phyloP scores from a whole-genome alignment of 306 rosid genomes.

The Lathyrus tuberosus region DNA sequence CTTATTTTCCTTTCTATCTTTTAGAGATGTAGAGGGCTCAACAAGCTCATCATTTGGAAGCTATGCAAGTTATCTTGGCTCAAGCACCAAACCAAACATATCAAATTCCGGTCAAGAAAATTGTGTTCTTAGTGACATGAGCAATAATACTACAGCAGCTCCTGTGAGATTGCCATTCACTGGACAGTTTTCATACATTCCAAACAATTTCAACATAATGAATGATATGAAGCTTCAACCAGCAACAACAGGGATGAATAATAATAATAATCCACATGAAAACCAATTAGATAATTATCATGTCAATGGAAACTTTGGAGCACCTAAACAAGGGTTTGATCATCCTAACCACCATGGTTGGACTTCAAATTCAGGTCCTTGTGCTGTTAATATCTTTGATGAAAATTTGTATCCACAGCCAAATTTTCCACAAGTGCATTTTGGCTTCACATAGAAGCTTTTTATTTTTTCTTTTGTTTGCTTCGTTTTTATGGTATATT shows the following conservation, averaged over 20 bases:
- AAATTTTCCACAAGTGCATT: constrained; percentile 37
- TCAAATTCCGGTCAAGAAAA: constrained; percentile 36
- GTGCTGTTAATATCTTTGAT: constrained; percentile 47
- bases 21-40: constrained; percentile 82
- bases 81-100: constrained; percentile 32
- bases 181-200: constrained; percentile 68
- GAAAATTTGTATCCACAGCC: constrained; percentile 44
- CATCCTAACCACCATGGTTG: constrained; percentile 62
- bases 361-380: constrained; percentile 80
- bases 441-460: constrained; percentile 34
- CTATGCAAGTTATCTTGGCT: constrained; percentile 39
- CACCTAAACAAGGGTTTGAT: constrained; percentile 59
- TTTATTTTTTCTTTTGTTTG: background rate
- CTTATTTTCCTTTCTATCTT: background rate
- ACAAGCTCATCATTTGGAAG: constrained; percentile 45
- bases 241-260: constrained; percentile 48
- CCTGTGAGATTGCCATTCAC: constrained; percentile 60
- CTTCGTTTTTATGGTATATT: background rate
- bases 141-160: constrained; percentile 37
- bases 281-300: constrained; percentile 58
- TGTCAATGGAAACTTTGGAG: constrained; percentile 70
- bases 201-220: constrained; percentile 64
- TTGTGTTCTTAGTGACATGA: constrained; percentile 29
- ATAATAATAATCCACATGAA: constrained; percentile 61
- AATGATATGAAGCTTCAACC: constrained; percentile 64